These are phyloP conservation scores for Solanum sitiens DNA, from an alignment of 257 asterid species.

Conservation along the genomic window DNA sequence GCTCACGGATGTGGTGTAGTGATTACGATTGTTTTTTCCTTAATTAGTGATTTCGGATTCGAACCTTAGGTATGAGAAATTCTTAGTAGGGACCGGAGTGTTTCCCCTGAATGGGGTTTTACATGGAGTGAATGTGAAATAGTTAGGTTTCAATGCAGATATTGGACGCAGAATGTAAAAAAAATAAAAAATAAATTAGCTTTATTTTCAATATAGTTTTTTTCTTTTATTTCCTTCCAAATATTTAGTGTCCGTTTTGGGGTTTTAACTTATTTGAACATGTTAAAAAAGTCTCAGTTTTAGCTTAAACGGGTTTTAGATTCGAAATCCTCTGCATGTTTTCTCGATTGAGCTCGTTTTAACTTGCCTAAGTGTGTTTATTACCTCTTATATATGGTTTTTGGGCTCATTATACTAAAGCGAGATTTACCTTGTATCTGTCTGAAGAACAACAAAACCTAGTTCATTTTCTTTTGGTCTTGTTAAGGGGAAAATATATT, in stretches of 20 bases:
- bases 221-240: background rate
- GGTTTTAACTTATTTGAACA: background rate
- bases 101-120: no score
- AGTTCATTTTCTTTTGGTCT: background rate
- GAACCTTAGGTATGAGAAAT: background rate
- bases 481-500: background rate
- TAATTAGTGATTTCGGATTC: no score
- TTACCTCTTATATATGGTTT: background rate
- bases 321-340: background rate
- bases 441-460: background rate
- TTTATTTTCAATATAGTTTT: no score
- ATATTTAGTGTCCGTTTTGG: background rate
- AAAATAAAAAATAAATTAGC: no score
- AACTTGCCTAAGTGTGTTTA: background rate
- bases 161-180: accelerated
- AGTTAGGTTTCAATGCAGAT: no score
- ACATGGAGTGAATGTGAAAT: background rate
- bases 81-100: no score
- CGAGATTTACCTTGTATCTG: background rate
- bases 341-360: background rate
- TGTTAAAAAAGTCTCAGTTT: background rate
- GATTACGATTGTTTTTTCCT: background rate
- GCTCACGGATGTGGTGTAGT: background rate
- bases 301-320: background rate
- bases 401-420: background rate